phyloP scores from a whole-genome alignment of 352 stramenopile species.

The Pythium periplocum region DNA sequence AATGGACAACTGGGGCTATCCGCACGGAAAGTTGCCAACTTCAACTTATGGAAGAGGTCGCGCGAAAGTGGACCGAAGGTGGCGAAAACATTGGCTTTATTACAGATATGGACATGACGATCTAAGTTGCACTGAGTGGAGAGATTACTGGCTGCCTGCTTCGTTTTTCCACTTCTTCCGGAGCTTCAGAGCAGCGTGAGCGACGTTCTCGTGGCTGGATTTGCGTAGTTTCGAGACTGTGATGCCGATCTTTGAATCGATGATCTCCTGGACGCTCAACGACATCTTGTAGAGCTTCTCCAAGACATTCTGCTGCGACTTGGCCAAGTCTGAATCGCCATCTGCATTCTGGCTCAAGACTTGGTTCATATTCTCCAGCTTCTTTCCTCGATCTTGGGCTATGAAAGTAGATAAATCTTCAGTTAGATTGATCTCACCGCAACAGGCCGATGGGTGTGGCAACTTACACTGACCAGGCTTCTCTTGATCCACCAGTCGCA shows the following conservation, averaged over 20 bases:
- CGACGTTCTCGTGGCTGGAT: constrained; percentile 63
- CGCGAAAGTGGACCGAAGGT: constrained; percentile 2
- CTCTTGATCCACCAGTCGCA: constrained; percentile 45
- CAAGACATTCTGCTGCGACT: constrained; percentile 35
- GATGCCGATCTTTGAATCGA: constrained; percentile 74
- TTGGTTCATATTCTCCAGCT: constrained; percentile 43
- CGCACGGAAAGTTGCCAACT: background rate
- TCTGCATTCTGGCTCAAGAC: constrained; percentile 46
- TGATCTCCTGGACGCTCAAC: constrained; percentile 68
- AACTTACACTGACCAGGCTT: constrained; percentile 21
- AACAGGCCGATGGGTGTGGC: too few species aligned
- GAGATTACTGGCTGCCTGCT: constrained; percentile 12
- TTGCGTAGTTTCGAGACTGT: constrained; percentile 74
- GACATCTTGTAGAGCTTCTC: constrained; percentile 60
- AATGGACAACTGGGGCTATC: too few species aligned
- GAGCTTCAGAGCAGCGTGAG: constrained; percentile 47
- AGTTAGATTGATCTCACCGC: too few species aligned
- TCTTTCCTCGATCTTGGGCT: constrained; percentile 28
- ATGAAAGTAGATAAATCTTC: too few species aligned
- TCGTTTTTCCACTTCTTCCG: constrained; percentile 80
- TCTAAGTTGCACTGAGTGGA: background rate
- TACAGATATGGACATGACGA: background rate
- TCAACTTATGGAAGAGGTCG: constrained; percentile 1
- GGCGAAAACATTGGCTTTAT: background rate
- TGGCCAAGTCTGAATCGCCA: constrained; percentile 27